phyloP scores from a whole-genome alignment of 176 grass and related monocot species.

The Juncus inflexus region DNA sequence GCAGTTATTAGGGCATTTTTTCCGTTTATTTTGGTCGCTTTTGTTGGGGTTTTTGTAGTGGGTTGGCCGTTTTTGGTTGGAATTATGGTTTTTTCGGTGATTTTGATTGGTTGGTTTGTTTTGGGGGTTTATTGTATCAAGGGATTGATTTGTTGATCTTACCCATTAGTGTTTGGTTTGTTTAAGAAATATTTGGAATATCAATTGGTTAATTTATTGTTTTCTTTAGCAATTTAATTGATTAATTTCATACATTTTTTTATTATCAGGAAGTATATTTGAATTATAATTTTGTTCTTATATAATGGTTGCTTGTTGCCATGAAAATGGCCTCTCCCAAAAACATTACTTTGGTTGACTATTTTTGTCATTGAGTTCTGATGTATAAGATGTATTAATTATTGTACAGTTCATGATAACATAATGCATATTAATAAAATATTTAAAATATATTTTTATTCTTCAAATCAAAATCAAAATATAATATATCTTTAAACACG shows the following conservation, averaged over 20 bases:
- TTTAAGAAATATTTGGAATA: not conserved
- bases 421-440: no score
- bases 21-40: constrained; percentile 53
- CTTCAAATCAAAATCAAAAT: no score
- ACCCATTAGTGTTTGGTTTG: not conserved
- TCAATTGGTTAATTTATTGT: not conserved
- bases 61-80: constrained; percentile 84
- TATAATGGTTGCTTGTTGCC: no score
- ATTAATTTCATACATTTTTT: not conserved
- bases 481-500: no score
- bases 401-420: no score
- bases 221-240: no score
- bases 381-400: no score
- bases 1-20: constrained; percentile 56
- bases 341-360: no score
- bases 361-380: no score
- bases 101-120: constrained; percentile 83
- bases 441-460: no score
- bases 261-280: not conserved
- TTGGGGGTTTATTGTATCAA: constrained; percentile 61
- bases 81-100: constrained; percentile 62
- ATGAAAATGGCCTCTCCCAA: no score
- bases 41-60: constrained; percentile 61
- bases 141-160: constrained; percentile 48
- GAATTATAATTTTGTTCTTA: no score